Conservation (phyloP, 306 rosid genomes). For the Heteromeles arbutifolia region DNA sequence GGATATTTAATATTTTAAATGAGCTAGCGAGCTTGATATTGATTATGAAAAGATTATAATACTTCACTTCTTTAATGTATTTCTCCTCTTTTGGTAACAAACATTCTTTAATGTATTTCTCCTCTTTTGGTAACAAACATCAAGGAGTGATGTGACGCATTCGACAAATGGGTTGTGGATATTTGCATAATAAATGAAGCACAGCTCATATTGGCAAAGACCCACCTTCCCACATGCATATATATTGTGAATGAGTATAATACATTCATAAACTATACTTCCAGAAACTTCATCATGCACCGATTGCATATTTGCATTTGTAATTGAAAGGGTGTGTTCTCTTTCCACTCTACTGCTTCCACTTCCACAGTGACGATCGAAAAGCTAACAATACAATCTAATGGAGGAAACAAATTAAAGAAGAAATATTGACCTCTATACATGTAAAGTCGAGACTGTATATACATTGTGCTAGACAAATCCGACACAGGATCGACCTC, state of each 20-base stretch:
- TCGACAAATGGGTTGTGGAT: neutral
- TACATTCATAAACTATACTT: neutral
- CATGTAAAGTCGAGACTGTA: neutral
- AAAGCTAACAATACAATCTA: neutral
- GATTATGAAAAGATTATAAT: neutral
- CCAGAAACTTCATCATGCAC: neutral
- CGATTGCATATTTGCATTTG: neutral
- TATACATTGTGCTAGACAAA: conserved; percentile 5
- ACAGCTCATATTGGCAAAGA: neutral
- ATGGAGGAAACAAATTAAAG: neutral
- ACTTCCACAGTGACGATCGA: neutral
- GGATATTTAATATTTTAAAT: too few relatives aligned
- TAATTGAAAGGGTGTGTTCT: neutral
- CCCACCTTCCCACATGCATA: neutral
- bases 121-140: conserved; percentile 4
- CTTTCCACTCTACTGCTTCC: neutral
- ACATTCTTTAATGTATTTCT: conserved; percentile 7
- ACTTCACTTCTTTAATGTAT: neutral
- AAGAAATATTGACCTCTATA: conserved; percentile 1
- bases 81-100: conserved; percentile 4
- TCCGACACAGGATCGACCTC: conserved; percentile 5
- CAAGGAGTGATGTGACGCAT: conserved; percentile 2
- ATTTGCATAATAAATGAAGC: neutral
- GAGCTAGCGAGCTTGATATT: neutral
- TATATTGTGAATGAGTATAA: neutral